Base-by-base conservation (phyloP, 176 grass and related monocot genomes). In the Triticum urartu region DNA sequence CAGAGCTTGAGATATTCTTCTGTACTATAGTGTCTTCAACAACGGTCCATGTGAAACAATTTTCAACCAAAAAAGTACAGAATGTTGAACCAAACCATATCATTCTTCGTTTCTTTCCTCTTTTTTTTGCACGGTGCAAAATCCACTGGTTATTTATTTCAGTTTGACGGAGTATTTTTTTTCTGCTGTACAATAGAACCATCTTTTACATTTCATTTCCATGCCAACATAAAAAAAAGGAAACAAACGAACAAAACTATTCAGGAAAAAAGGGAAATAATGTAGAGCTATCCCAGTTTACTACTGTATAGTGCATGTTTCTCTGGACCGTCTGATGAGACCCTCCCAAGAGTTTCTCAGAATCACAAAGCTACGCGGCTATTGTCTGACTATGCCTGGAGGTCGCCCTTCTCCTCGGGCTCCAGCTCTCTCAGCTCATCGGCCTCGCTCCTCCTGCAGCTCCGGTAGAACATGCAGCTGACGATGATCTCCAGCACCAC, bases 401-500 rank as follows among this genome's bases (percentile, higher is more conserved):
- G 87, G 64, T 85, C 76, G 7, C 78, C 86, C 58, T 94, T 96
- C 54, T 94, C 89, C 77, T 92, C 94, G 0, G 94, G 94, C 68
- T 93, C 91, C 20, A 92, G 82, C 84, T 92, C 94, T 90, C 85
- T 87, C 39, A 81, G 39, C 48, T 91, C 87, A 1, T 87, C 94
- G 1, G 87, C 80, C 0, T 92, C 90, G 5, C 75, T 87, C 65
- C 45, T 78, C 50, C 42, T 84, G 76, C 92, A 96, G 45, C 75
- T 93, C 77, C 54, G 9, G 88, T 88, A 99, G 48, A 91, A 99
- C 48, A 94, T 83, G 80, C 90, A 96, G 75, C 77, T 93, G 17
- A 94, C 85, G 79, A 99, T 87, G 52, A 94, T 92, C 90, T 99
- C 97, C n/a, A 99, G 75, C 28, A 96, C 94, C 12, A 94, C 79